Conservation (phyloP, 257 asterid genomes). For the Fraxinus quadrangulata region DNA sequence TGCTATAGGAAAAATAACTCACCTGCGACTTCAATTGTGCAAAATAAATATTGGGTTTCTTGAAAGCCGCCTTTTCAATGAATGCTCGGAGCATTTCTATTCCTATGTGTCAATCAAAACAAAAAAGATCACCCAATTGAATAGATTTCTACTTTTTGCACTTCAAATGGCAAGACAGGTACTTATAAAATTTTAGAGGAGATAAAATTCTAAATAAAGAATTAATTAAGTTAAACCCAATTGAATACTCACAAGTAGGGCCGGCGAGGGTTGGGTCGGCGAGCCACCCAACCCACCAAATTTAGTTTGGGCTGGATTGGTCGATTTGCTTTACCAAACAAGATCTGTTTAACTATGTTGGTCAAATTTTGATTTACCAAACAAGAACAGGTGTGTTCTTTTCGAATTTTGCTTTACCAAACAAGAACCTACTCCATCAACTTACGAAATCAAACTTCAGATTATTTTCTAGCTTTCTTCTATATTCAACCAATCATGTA, state of each 20-base stretch:
- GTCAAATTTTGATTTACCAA: too few relatives aligned
- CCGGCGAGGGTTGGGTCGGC: too few relatives aligned
- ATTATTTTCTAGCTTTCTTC: constrained; percentile 45
- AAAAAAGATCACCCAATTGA: too few relatives aligned
- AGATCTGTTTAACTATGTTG: too few relatives aligned
- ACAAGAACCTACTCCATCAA: too few relatives aligned
- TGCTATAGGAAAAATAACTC: constrained; percentile 20
- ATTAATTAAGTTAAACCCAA: too few relatives aligned
- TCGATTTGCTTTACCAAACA: too few relatives aligned
- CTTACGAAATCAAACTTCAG: constrained; percentile 27
- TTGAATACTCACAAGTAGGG: too few relatives aligned
- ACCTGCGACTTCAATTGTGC: constrained; percentile 47
- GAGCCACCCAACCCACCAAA: too few relatives aligned
- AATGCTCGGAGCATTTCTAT: constrained; percentile 49
- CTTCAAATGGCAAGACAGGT: not conserved
- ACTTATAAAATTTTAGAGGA: not conserved
- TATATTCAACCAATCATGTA: constrained; percentile 45
- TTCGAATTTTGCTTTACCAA: too few relatives aligned
- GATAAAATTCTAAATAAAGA: not conserved
- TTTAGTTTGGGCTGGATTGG: too few relatives aligned
- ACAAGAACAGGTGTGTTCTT: too few relatives aligned
- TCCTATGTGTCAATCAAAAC: constrained; percentile 7
- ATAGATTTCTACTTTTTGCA: not conserved
- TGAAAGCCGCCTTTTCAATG: constrained; percentile 33
- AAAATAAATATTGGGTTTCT: constrained; percentile 28